These are phyloP conservation scores for Phytophthora pluvialis DNA, from an alignment of 352 stramenopile genomes.

Conservation along the genomic window DNA sequence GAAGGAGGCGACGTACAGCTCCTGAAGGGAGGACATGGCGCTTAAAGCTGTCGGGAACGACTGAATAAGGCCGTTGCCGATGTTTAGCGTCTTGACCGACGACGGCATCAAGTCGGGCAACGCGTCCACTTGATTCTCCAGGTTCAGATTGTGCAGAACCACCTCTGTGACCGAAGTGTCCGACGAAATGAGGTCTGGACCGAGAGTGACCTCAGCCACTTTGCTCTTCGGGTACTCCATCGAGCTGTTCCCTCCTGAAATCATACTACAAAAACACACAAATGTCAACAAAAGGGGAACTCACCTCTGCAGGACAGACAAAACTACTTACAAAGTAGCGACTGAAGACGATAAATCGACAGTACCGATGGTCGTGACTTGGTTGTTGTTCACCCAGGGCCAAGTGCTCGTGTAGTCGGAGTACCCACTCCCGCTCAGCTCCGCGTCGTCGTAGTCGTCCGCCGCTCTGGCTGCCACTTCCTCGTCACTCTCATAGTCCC, in stretches of 20 bases:
- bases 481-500: conserved; percentile 36
- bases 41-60: conserved; percentile 30
- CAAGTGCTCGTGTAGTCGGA: conserved; percentile 27
- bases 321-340: conserved; percentile 31
- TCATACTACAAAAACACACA: conserved; percentile 24
- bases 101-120: conserved; percentile 26
- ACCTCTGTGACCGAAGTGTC: conserved; percentile 31
- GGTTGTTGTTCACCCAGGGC: conserved; percentile 36
- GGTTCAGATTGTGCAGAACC: conserved; percentile 36
- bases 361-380: conserved; percentile 28
- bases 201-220: conserved; percentile 37
- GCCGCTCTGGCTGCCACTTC: conserved; percentile 24
- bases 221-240: conserved; percentile 40
- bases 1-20: conserved; percentile 17
- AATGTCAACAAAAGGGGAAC: background rate
- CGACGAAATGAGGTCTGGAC: conserved; percentile 22
- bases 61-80: conserved; percentile 33
- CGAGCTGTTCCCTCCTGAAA: conserved; percentile 25
- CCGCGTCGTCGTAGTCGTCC: background rate
- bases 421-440: conserved; percentile 18
- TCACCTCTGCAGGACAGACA: background rate
- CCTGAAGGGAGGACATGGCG: conserved; percentile 18
- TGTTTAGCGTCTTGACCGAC: conserved; percentile 25
- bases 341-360: conserved; percentile 31
- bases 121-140: conserved; percentile 10